Conservation (phyloP, 2,329 filamentous ascomycete species). For the Penicillium nordicum region DNA sequence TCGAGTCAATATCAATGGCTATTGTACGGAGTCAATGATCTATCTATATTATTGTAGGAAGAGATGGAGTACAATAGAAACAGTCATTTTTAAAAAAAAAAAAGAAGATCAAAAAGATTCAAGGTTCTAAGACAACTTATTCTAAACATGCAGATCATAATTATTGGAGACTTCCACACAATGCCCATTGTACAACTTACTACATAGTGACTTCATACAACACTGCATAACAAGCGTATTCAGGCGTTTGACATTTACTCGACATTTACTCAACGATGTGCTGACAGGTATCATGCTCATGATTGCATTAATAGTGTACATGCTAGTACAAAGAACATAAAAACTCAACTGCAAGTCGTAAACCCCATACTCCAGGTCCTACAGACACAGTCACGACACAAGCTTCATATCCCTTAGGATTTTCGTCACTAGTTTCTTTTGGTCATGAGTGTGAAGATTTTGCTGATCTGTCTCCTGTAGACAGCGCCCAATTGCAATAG, state of each 20-base stretch:
- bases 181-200: neutral
- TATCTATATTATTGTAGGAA: neutral
- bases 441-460: slow-evolving; percentile 40
- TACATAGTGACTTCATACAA: neutral
- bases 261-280: neutral
- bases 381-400: slow-evolving; percentile 20
- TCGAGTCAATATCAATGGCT: neutral
- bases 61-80: neutral
- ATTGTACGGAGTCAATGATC: neutral
- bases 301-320: slow-evolving; percentile 17
- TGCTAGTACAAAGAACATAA: slow-evolving; percentile 9
- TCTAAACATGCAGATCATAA: neutral
- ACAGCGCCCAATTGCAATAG: slow-evolving; percentile 74
- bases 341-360: slow-evolving; percentile 2
- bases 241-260: neutral
- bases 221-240: neutral
- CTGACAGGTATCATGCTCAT: slow-evolving; percentile 1
- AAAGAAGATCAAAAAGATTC: neutral
- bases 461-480: slow-evolving; percentile 73
- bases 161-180: neutral
- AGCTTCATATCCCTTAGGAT: slow-evolving; percentile 43
- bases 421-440: slow-evolving; percentile 46
- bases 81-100: neutral
- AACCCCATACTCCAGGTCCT: slow-evolving; percentile 9
- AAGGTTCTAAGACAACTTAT: neutral